Evolutionary conservation across 2,329 filamentous ascomycete species (phyloP).

Genomic region (Penicillium psychrosexuale): DNA sequence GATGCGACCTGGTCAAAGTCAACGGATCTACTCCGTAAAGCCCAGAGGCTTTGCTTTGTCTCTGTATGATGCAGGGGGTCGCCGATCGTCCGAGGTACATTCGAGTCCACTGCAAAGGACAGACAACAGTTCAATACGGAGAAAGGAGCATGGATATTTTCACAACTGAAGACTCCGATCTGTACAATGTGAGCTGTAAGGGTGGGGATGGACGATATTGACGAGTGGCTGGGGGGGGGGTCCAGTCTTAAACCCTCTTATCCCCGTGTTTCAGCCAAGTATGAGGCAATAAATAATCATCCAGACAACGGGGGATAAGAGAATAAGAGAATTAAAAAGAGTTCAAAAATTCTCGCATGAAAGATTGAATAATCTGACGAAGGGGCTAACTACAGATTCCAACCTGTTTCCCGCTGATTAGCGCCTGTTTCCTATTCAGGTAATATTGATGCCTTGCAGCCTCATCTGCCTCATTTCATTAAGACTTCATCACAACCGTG

Average conservation of each 20-base stretch:
- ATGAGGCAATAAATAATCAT: background rate
- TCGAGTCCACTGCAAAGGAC: background rate
- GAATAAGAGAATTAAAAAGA: background rate
- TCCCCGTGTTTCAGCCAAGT: background rate
- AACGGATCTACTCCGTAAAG: slow-evolving; percentile 5
- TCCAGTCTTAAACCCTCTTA: background rate
- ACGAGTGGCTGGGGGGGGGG: slow-evolving; percentile 7
- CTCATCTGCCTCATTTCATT: background rate
- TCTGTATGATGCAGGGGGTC: slow-evolving; percentile 17
- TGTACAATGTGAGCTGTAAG: slow-evolving; percentile 4
- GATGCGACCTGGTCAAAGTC: slow-evolving; percentile 4
- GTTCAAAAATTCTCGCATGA: background rate
- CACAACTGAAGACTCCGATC: background rate
- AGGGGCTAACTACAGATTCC: background rate
- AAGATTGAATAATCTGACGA: background rate
- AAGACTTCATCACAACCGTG: background rate
- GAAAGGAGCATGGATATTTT: background rate
- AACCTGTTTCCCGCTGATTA: background rate
- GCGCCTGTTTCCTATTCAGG: background rate
- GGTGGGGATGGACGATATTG: slow-evolving; percentile 5
- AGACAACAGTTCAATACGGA: background rate
- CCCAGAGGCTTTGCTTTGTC: slow-evolving; percentile 4
- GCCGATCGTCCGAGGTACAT: slow-evolving; percentile 1
- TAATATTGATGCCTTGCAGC: background rate
- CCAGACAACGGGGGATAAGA: background rate